Evolutionary conservation across 331 rosid species (phyloP), one percentile per base, ranked within the genome.

Genomic region (Erythrophleum ivorense): DNA sequence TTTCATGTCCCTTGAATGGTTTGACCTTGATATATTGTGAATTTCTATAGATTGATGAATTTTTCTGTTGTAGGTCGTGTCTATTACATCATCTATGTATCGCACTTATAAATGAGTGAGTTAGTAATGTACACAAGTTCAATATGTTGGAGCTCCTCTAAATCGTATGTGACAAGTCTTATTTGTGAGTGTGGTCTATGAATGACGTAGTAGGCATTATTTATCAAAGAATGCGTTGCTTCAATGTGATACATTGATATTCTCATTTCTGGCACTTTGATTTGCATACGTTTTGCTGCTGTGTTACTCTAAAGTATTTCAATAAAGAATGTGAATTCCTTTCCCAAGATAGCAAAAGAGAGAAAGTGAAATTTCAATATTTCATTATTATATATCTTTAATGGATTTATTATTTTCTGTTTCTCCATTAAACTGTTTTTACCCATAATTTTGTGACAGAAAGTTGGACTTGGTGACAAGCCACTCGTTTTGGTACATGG

Each of bases 401-500:
- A 15, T 7, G 19, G 38, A 70, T 24, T 53, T 53, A 0, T 72
- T 33, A 43, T 31, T 52, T 52, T 53, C 34, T 53, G 18, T 33
- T 73, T 18, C 10, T 34, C 31, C 38, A 52, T 34, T 50, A 18
- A 33, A 53, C 19, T 34, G 11, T 50, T 52, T 6, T 36, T 36
- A 36, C 24, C 77, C 6, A 31, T 52, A 72, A 72, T 50, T 13
- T 16, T 16, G 33, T 57, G 40, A 38, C 50, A 38, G 53, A 74
- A 57, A 34, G 33, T 74, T 11, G 78, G 54, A 40, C 53, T 74
- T 57, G 46, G 62, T 54, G 14, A 18, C 50, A 54, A 73, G 50
- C 21, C 36, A 55, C 48, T 5, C 36, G 36, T 33, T 53, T 16
- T 73, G 12, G 66, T 53, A 54, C 4, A 31, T 49, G 55, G 60